phyloP scores from a whole-genome alignment of 2,329 filamentous ascomycete species.

The Nothopassalora personata region DNA sequence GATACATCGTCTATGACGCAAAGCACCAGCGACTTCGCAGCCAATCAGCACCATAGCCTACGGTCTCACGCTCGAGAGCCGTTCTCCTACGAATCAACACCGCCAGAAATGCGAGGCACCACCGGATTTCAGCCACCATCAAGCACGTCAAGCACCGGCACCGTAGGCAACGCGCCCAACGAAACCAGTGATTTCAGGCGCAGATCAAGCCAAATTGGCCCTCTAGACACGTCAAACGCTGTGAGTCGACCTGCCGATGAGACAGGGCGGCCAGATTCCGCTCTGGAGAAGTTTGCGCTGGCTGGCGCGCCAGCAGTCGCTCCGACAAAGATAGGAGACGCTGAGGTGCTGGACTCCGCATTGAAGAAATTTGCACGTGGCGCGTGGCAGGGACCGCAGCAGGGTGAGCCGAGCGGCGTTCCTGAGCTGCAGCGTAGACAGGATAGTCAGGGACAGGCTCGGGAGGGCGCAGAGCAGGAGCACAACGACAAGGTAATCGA shows the following conservation, averaged over 20 bases:
- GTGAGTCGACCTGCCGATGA: neutral
- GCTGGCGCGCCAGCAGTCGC: neutral
- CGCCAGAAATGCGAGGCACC: too few species aligned
- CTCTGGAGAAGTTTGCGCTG: neutral
- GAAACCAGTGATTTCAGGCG: neutral
- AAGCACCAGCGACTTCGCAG: neutral
- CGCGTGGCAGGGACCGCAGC: neutral
- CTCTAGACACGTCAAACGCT: neutral
- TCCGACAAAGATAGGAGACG: neutral
- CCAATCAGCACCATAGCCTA: neutral
- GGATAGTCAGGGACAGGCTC: neutral
- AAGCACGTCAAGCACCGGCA: neutral
- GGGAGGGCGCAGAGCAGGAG: neutral
- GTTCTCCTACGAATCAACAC: neutral
- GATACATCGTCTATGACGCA: neutral
- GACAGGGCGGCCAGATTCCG: neutral
- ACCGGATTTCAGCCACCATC: too few species aligned
- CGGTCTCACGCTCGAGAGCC: neutral
- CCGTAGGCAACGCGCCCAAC: neutral
- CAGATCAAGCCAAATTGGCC: neutral
- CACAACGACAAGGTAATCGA: neutral
- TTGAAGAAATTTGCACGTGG: neutral
- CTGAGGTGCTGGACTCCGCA: neutral
- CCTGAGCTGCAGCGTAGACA: neutral
- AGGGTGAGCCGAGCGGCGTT: neutral